These are phyloP conservation scores for Lophium mytilinum DNA, from an alignment of 495 filamentous ascomycete genomes.

Conservation along the genomic window DNA sequence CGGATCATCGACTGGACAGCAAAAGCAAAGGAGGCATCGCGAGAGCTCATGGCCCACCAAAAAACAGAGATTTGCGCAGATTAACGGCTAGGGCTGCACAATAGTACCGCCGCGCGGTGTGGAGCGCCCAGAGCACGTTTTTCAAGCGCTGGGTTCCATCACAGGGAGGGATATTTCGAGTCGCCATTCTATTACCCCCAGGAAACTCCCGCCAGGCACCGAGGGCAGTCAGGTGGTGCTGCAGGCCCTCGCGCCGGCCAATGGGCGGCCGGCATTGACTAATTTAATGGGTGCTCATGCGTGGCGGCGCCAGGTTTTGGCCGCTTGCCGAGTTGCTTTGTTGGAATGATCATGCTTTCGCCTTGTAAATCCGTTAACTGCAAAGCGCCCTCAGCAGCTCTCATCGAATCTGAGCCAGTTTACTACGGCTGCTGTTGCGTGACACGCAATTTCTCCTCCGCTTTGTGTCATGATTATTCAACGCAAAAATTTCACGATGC, in stretches of 20 bases:
- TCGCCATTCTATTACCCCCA: conserved; percentile 23
- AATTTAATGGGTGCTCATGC: too few relatives aligned
- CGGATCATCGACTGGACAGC: too few relatives aligned
- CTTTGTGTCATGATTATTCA: conserved; percentile 1
- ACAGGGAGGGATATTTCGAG: too few relatives aligned
- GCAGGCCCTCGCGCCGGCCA: too few relatives aligned
- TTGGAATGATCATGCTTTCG: too few relatives aligned
- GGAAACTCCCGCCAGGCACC: conserved; percentile 26
- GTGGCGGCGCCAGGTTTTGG: too few relatives aligned
- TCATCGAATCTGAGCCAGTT: neutral
- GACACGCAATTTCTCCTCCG: conserved; percentile 13
- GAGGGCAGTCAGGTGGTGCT: conserved; percentile 11
- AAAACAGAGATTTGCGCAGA: too few relatives aligned
- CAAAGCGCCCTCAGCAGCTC: conserved; percentile 14
- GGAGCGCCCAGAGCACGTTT: conserved; percentile 13
- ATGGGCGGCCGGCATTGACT: too few relatives aligned
- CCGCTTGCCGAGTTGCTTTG: neutral
- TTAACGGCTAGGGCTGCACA: too few relatives aligned
- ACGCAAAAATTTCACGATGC: conserved; percentile 1
- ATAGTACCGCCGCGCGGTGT: neutral
- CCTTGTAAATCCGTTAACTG: conserved; percentile 24
- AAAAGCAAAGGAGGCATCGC: too few relatives aligned
- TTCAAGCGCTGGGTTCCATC: too few relatives aligned
- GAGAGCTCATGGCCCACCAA: too few relatives aligned
- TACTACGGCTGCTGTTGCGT: neutral